Evolutionary conservation across 1,139 yeast genomes (phyloP).

Genomic region (Zygosaccharomyces pseudobailii): DNA sequence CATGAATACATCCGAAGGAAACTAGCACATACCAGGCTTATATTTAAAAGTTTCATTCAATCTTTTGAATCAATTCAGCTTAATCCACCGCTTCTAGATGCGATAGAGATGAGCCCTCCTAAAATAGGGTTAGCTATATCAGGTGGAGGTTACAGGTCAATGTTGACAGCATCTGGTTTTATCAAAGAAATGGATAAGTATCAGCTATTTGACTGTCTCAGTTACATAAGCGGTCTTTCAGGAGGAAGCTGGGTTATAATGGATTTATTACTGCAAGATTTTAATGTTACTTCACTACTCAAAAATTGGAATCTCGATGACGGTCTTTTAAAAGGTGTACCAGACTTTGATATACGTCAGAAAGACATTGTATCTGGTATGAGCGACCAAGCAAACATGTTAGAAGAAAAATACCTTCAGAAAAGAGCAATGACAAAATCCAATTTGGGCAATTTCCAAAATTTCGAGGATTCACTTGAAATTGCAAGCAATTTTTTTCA

Average conservation of each 20-base stretch:
- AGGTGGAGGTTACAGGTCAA: slow-evolving; percentile 72
- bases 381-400: slow-evolving; percentile 9
- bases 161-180: slow-evolving; percentile 63
- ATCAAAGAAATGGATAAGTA: slow-evolving; percentile 49
- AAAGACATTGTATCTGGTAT: slow-evolving; percentile 26
- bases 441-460: not conserved
- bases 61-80: slow-evolving; percentile 40
- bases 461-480: slow-evolving; percentile 5
- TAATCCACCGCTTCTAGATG: slow-evolving; percentile 32
- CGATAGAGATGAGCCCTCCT: slow-evolving; percentile 33
- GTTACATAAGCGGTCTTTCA: slow-evolving; percentile 60
- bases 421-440: slow-evolving; percentile 1
- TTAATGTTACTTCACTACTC: slow-evolving; percentile 37
- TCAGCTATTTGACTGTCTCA: slow-evolving; percentile 50
- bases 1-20: slow-evolving; percentile 37
- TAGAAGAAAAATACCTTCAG: not conserved
- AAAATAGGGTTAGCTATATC: slow-evolving; percentile 56
- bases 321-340: slow-evolving; percentile 53
- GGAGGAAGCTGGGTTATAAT: slow-evolving; percentile 68
- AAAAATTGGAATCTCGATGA: slow-evolving; percentile 44
- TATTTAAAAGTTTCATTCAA: slow-evolving; percentile 37
- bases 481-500: slow-evolving; percentile 1
- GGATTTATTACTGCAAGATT: slow-evolving; percentile 44
- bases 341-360: slow-evolving; percentile 36
- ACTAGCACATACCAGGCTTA: slow-evolving; percentile 34